Evolutionary conservation across 2,329 filamentous ascomycete genomes (phyloP).

Genomic region (Penicillium freii): DNA sequence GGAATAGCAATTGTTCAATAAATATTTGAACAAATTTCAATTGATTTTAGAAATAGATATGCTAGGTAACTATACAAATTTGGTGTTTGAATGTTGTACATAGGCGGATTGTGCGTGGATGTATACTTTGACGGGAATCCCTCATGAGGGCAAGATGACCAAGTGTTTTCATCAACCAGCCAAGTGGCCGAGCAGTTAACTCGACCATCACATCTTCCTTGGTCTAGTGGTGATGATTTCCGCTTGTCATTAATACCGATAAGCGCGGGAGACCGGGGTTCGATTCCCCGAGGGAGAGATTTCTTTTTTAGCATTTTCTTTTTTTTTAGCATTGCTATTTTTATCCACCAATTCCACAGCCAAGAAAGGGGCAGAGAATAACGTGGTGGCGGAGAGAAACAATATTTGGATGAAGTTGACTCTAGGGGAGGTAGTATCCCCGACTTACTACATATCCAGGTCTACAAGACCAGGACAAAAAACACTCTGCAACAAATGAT

Average conservation of each 20-base stretch:
- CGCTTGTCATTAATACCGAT: constrained; percentile 36
- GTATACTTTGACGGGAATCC: not conserved
- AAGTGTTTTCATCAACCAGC: not conserved
- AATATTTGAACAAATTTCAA: accelerated
- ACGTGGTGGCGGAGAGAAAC: no score
- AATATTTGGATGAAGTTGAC: no score
- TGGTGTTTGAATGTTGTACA: not conserved
- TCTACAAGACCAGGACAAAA: no score
- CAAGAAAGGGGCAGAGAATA: no score
- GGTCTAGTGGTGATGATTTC: constrained; percentile 45
- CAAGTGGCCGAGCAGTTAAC: constrained; percentile 20
- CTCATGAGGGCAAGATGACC: not conserved
- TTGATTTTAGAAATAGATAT: no score
- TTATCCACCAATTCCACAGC: no score
- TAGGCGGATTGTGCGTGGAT: not conserved
- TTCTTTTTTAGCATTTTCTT: not conserved
- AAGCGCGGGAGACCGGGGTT: constrained; percentile 42
- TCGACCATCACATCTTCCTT: constrained; percentile 27
- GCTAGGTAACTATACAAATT: not conserved
- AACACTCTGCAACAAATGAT: not conserved
- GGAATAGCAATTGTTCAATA: not conserved
- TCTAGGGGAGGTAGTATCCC: no score
- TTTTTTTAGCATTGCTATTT: no score
- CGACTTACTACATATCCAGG: no score
- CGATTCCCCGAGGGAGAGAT: constrained; percentile 31